Conservation (phyloP, 352 stramenopile species). For the Pythium sp. region DNA sequence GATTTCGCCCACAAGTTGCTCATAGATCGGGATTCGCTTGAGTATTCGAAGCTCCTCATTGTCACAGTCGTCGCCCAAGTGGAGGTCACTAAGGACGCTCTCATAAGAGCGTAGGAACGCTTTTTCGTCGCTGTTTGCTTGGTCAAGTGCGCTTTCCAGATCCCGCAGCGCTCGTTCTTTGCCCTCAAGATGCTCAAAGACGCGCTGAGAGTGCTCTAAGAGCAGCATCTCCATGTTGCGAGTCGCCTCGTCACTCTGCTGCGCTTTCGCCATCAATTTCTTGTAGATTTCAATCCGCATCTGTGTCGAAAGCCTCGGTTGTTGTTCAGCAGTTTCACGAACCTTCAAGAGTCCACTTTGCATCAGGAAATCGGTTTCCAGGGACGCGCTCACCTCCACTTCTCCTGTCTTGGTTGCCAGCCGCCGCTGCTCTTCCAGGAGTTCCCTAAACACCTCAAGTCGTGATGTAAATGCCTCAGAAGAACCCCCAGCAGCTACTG, state of each 20-base stretch:
- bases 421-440: conserved; percentile 26
- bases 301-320: conserved; percentile 13
- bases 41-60: background rate
- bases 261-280: conserved; percentile 15
- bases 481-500: background rate
- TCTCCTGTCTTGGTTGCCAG: conserved; percentile 12
- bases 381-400: background rate
- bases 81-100: background rate
- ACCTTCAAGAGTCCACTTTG: conserved; percentile 14
- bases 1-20: conserved; percentile 9
- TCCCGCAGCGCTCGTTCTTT: background rate
- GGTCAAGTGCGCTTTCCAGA: background rate
- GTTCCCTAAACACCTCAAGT: conserved; percentile 24
- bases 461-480: conserved; percentile 4
- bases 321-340: background rate
- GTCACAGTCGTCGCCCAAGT: background rate
- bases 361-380: conserved; percentile 12
- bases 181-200: background rate
- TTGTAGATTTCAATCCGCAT: conserved; percentile 30
- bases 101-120: background rate
- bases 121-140: background rate
- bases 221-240: conserved; percentile 4
- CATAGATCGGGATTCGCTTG: conserved; percentile 7
- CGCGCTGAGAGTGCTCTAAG: background rate
- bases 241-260: background rate